phyloP scores from a whole-genome alignment of 768 basidiomycete genomes.

The Dentipellis fragilis region DNA sequence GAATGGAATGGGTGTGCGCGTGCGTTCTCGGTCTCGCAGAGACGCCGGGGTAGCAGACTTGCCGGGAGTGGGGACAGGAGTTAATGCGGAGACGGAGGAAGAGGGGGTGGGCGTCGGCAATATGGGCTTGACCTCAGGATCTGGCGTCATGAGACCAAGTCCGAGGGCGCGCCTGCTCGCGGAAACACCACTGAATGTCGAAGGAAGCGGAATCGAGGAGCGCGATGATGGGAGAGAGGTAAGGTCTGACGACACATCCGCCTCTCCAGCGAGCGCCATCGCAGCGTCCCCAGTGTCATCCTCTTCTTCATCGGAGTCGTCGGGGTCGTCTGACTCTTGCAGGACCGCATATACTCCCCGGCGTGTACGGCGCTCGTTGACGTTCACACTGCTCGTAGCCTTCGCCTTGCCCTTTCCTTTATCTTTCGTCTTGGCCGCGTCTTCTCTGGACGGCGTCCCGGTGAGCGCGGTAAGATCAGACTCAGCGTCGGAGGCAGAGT shows the following conservation, averaged over 20 bases:
- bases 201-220: conserved; percentile 4
- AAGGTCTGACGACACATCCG: conserved; percentile 33
- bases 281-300: neutral
- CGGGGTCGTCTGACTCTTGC: conserved; percentile 44
- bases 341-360: conserved; percentile 74
- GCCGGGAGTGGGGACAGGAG: neutral
- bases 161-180: conserved; percentile 8
- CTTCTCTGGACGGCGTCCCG: neutral
- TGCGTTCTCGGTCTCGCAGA: neutral
- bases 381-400: conserved; percentile 35
- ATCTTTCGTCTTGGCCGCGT: neutral
- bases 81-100: neutral
- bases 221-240: conserved; percentile 35
- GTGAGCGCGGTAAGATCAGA: neutral
- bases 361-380: conserved; percentile 74
- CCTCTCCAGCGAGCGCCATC: neutral
- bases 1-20: conserved; percentile 21
- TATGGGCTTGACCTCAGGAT: conserved; percentile 14
- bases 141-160: conserved; percentile 19
- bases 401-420: conserved; percentile 18
- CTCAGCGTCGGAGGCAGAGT: conserved; percentile 15
- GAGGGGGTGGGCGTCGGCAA: conserved; percentile 1
- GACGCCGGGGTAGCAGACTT: neutral
- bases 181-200: neutral
- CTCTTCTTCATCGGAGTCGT: neutral